Percentiles rank a stretch among this genome's conserved stretches.
These are phyloP conservation scores for Sarocladiaceae sp. DNA, from an alignment of 2,329 filamentous ascomycete genomes.

Conservation along the genomic window DNA sequence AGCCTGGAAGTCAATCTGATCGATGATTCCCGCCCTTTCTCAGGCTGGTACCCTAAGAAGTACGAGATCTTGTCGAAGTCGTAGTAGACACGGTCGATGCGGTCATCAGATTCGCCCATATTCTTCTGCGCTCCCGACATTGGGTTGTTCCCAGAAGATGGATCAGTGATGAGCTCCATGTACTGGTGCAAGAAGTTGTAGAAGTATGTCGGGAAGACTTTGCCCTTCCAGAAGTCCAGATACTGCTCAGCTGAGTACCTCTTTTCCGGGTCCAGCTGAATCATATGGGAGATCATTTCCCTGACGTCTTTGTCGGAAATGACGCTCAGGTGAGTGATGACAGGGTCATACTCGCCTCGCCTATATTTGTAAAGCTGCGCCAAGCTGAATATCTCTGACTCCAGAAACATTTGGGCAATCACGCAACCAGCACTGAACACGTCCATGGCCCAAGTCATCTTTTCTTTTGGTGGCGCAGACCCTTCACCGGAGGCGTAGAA, in stretches of 20 bases:
- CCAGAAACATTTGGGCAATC: conserved; percentile 92
- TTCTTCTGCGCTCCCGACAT: conserved; percentile 65
- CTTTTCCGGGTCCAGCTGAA: conserved; percentile 86
- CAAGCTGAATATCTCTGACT: conserved; percentile 94
- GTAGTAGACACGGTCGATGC: conserved; percentile 87
- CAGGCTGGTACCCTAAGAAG: conserved; percentile 73
- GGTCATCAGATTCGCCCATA: conserved; percentile 82
- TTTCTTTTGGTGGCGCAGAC: conserved; percentile 50
- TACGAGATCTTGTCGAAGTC: conserved; percentile 99
- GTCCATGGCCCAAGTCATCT: conserved; percentile 91
- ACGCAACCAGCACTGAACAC: conserved; percentile 96
- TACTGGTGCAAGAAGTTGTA: conserved; percentile 97
- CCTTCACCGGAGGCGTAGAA: conserved; percentile 68
- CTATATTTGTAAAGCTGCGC: conserved; percentile 95
- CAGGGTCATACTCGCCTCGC: conserved; percentile 86
- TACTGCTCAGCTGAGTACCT: conserved; percentile 94
- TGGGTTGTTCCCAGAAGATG: conserved; percentile 71
- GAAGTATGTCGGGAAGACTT: conserved; percentile 94
- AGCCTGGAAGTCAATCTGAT: conserved; percentile 35
- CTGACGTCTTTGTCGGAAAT: conserved; percentile 85
- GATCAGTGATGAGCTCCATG: conserved; percentile 92
- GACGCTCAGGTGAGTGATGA: conserved; percentile 72
- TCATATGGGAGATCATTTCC: conserved; percentile 92
- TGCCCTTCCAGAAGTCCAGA: conserved; percentile 83
- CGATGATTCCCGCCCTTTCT: conserved; percentile 18